These are phyloP conservation scores for Alternaria sp. DNA, from an alignment of 2,329 filamentous ascomycete genomes.

Conservation along the genomic window DNA sequence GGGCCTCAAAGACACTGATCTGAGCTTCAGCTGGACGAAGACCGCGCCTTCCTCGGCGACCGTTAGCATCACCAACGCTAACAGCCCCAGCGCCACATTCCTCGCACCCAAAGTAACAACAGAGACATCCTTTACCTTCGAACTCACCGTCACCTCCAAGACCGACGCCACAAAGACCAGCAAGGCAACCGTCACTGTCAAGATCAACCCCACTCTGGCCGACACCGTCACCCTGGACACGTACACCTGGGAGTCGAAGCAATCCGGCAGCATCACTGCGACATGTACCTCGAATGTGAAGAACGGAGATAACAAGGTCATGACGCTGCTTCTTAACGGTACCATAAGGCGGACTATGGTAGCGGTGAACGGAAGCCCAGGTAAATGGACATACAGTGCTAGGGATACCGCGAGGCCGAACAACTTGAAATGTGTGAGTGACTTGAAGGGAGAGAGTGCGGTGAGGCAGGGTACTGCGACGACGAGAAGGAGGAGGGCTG, in stretches of 20 bases:
- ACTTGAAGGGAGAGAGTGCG: slow-evolving; percentile 31
- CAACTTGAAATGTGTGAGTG: slow-evolving; percentile 35
- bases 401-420: slow-evolving; percentile 35
- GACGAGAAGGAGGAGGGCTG: slow-evolving; percentile 22
- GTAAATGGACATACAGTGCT: slow-evolving; percentile 37
- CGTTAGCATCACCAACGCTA: slow-evolving; percentile 30
- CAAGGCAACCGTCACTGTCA: slow-evolving; percentile 38
- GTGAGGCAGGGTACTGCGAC: slow-evolving; percentile 25
- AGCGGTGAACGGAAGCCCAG: slow-evolving; percentile 19
- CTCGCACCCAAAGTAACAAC: slow-evolving; percentile 29
- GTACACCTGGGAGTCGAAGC: slow-evolving; percentile 40
- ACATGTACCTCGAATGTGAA: slow-evolving; percentile 45
- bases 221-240: slow-evolving; percentile 42
- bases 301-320: slow-evolving; percentile 37
- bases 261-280: slow-evolving; percentile 41
- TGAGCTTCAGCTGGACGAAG: slow-evolving; percentile 43
- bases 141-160: slow-evolving; percentile 35
- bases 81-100: slow-evolving; percentile 28
- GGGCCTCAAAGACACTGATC: slow-evolving; percentile 24
- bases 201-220: slow-evolving; percentile 24
- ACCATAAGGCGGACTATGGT: slow-evolving; percentile 30
- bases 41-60: slow-evolving; percentile 24
- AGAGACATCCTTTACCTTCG: slow-evolving; percentile 35
- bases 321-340: slow-evolving; percentile 39
- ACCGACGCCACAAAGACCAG: slow-evolving; percentile 28